These are phyloP conservation scores for Fusarium sp. DNA, from an alignment of 2,329 filamentous ascomycete genomes.

Conservation along the genomic window DNA sequence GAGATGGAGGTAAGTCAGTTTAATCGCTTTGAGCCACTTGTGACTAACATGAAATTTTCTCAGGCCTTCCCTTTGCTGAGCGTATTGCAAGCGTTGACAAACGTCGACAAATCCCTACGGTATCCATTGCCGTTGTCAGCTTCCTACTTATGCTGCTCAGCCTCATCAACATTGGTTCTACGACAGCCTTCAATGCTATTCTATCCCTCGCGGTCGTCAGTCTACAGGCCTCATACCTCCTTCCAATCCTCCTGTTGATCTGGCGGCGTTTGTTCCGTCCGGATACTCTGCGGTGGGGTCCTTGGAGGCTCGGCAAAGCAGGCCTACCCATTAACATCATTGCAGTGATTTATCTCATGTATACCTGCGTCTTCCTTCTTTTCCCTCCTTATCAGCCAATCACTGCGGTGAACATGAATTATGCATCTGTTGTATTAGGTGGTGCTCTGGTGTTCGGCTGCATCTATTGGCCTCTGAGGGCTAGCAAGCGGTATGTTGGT, in stretches of 20 bases:
- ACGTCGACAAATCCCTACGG: constrained; percentile 9
- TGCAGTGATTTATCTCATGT: constrained; percentile 9
- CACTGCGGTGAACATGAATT: constrained; percentile 29
- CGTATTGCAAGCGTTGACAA: constrained; percentile 12
- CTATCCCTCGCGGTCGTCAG: constrained; percentile 24
- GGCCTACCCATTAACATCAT: constrained; percentile 19
- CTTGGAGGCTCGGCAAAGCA: constrained; percentile 18
- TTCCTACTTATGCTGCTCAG: constrained; percentile 24
- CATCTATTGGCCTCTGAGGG: constrained; percentile 26
- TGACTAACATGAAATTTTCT: background rate
- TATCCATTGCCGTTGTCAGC: constrained; percentile 3
- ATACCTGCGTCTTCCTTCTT: constrained; percentile 21
- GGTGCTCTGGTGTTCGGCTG: constrained; percentile 20
- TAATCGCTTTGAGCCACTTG: rapidly evolving
- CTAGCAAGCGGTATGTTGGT: constrained; percentile 19
- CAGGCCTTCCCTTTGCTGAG: constrained; percentile 26
- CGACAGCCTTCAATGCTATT: constrained; percentile 33
- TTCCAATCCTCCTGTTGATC: constrained; percentile 14
- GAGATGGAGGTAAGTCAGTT: constrained; percentile 15
- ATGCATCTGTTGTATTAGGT: constrained; percentile 21
- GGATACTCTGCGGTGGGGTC: constrained; percentile 18
- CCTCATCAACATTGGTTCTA: constrained; percentile 36
- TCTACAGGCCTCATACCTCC: constrained; percentile 24
- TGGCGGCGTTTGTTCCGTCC: constrained; percentile 21
- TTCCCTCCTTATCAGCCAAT: constrained; percentile 28